Base-by-base conservation (phyloP, 352 stramenopile species). In the Blastocystis sp. region DNA sequence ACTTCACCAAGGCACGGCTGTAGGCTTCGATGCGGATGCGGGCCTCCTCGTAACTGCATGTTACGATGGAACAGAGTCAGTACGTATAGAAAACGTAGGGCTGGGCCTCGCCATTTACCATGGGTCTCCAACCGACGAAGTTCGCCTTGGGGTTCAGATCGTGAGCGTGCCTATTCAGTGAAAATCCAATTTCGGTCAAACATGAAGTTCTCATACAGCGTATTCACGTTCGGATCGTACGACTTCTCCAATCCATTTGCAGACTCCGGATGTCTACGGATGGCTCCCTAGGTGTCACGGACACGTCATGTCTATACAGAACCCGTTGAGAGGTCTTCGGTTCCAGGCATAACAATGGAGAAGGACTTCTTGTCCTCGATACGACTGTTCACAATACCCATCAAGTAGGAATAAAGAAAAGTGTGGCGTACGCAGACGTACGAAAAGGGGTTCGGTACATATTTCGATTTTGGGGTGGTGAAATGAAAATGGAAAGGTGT, bases 81-180 rank as follows among this genome's bases (percentile, higher is more conserved):
- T 38, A 78, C 67, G 36, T 61, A 6, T 56, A 78, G 44, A 78
- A 78, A 38, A 38, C 57, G 40, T 78, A 78, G n/a, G 67, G 42
- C n/a, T 78, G 67, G 4, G 67, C 67, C 34, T 59, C 67, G 29
- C 67, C 67, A 38, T 78, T 59, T 11, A 78, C 67, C 14, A 78
- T 78, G n/a, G 67, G 67, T 61, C 67, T 78, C 67, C 67, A 78
- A 24, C 67, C 67, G 0, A 78, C 67, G 44, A 78, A 78, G 49
- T 78, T 78, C 11, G 67, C 67, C 6, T 78, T 16, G 32, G 67
- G 67, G 21, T 61, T 46, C n/a, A 78, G 21, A 11, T 78, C 36
- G 40, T 78, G 49, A 29, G 67, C 67, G 38, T 78, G 48, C 34
- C 67, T 78, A 59, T 18, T 29, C 4, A n/a, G 46, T 32, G 27